A percentile compares a stretch with the other conserved stretches of the same genome.
phyloP scores from a whole-genome alignment of 2,329 filamentous ascomycete genomes.

The Blastomyces parvus region DNA sequence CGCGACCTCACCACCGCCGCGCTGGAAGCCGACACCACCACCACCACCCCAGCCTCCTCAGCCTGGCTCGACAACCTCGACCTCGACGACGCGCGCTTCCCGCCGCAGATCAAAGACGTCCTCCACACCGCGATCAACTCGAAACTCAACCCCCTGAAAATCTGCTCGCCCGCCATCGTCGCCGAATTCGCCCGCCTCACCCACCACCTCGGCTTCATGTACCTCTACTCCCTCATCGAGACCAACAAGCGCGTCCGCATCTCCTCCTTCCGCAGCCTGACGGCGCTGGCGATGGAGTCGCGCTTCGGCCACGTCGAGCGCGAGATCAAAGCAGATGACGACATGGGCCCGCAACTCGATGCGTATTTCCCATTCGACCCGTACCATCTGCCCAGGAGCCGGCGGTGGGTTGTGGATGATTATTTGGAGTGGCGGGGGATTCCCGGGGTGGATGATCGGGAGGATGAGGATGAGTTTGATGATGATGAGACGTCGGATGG shows the following conservation, averaged over 20 bases:
- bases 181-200: constrained; percentile 83
- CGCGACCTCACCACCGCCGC: constrained; percentile 65
- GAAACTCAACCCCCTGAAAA: constrained; percentile 86
- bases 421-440: constrained; percentile 74
- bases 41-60: constrained; percentile 20
- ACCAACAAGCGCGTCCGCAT: constrained; percentile 84
- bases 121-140: constrained; percentile 73
- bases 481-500: constrained; percentile 23
- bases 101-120: constrained; percentile 61
- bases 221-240: constrained; percentile 79
- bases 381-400: constrained; percentile 79
- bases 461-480: constrained; percentile 45
- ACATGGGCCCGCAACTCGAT: constrained; percentile 76
- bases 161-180: constrained; percentile 85
- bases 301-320: constrained; percentile 41
- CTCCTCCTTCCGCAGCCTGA: constrained; percentile 50
- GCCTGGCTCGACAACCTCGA: constrained; percentile 43
- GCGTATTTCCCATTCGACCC: constrained; percentile 97
- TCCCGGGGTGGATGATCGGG: constrained; percentile 55
- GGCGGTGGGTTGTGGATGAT: constrained; percentile 74
- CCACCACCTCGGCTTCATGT: constrained; percentile 76
- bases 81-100: constrained; percentile 67
- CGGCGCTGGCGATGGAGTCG: constrained; percentile 27
- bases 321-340: constrained; percentile 52
- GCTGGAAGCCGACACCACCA: constrained; percentile 45